These are phyloP conservation scores for Talaromyces sp. DNA, from an alignment of 2,329 filamentous ascomycete genomes.

Conservation along the genomic window DNA sequence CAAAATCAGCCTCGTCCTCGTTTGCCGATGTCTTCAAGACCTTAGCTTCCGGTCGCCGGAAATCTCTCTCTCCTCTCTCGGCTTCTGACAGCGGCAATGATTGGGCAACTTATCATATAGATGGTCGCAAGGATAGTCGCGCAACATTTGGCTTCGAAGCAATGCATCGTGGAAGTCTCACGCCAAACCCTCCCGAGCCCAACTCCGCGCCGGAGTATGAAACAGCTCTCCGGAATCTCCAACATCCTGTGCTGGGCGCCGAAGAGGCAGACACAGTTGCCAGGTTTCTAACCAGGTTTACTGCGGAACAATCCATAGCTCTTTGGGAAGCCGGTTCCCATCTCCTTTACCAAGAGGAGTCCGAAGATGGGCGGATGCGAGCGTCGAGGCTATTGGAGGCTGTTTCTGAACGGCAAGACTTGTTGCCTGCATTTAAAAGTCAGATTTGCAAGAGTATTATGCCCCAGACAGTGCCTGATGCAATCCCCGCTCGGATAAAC, in stretches of 20 bases:
- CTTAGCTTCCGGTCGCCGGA: conserved; percentile 32
- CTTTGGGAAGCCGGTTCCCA: conserved; percentile 36
- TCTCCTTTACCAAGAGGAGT: conserved; percentile 29
- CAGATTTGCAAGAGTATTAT: conserved; percentile 32
- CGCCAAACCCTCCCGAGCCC: conserved; percentile 33
- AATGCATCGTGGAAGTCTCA: conserved; percentile 36
- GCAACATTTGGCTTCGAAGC: conserved; percentile 31
- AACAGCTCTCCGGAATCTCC: conserved; percentile 26
- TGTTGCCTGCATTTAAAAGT: conserved; percentile 28
- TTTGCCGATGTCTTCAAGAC: conserved; percentile 40
- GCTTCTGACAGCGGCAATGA: conserved; percentile 26
- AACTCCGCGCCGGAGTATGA: conserved; percentile 34
- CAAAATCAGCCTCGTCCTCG: conserved; percentile 30
- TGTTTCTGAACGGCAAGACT: conserved; percentile 32
- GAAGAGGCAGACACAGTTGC: conserved; percentile 34
- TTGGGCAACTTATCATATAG: conserved; percentile 21
- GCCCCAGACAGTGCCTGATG: conserved; percentile 26
- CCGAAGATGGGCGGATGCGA: conserved; percentile 29
- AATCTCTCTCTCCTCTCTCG: conserved; percentile 32
- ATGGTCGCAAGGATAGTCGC: conserved; percentile 28
- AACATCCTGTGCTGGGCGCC: conserved; percentile 26
- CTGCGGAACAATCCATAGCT: conserved; percentile 32
- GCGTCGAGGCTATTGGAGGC: conserved; percentile 31
- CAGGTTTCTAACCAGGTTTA: conserved; percentile 29
- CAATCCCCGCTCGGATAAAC: conserved; percentile 33